A percentile compares a stretch with the other conserved stretches of the same genome.
phyloP scores from a whole-genome alignment of 2,329 filamentous ascomycete species.

The Xylariaceae sp. region DNA sequence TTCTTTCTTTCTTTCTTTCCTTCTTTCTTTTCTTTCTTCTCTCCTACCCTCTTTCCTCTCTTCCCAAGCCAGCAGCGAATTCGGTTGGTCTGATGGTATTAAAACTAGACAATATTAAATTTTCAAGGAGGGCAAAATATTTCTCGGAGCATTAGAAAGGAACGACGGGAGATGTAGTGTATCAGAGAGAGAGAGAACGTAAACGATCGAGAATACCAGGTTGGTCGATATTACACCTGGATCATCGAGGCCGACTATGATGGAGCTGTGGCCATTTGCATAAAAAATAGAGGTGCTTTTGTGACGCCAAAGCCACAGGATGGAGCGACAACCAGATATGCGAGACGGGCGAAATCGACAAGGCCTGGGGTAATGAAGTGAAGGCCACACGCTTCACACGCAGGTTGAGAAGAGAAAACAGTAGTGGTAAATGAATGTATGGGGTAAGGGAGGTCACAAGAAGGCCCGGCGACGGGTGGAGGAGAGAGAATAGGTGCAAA shows the following conservation, averaged over 20 bases:
- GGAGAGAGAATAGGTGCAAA: conserved; percentile 26
- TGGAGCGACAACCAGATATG: conserved; percentile 22
- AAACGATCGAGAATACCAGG: conserved; percentile 17
- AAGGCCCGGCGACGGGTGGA: conserved; percentile 8
- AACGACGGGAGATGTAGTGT: conserved; percentile 17
- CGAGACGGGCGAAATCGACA: conserved; percentile 21
- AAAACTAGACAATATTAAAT: conserved; percentile 14
- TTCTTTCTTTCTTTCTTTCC: too few species aligned
- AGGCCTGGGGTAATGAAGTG: conserved; percentile 20
- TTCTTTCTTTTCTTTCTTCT: too few species aligned
- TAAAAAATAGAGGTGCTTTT: conserved; percentile 21
- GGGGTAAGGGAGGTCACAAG: conserved; percentile 1
- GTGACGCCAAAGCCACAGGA: conserved; percentile 23
- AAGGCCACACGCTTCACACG: conserved; percentile 24
- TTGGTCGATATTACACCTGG: conserved; percentile 24
- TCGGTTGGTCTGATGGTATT: conserved; percentile 13
- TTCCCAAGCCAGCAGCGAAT: neutral
- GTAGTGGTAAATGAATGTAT: conserved; percentile 21
- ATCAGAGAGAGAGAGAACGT: neutral
- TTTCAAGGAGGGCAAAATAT: conserved; percentile 8
- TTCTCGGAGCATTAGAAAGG: conserved; percentile 14
- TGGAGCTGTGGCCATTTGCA: conserved; percentile 23
- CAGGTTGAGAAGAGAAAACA: conserved; percentile 20
- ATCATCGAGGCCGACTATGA: conserved; percentile 18
- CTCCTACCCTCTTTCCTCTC: too few species aligned